A percentile compares a stretch with the other conserved stretches of the same genome.
Conservation (phyloP, 106 monocot species). For the Dactylorhiza incarnata region DNA sequence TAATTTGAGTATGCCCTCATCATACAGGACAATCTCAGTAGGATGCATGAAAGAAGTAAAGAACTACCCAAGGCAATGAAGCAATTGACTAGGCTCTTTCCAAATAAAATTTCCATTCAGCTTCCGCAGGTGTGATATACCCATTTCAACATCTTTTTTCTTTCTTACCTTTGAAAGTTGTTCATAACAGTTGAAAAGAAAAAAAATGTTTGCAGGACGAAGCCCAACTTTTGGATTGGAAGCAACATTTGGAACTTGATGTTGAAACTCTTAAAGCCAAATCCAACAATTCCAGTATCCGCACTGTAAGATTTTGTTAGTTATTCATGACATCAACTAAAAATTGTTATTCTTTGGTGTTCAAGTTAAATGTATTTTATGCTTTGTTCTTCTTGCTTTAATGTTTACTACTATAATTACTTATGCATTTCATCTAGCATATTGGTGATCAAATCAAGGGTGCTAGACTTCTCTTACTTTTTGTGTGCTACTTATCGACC, state of each 20-base stretch:
- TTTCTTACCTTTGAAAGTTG: slow-evolving; percentile 6
- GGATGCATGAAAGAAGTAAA: slow-evolving; percentile 78
- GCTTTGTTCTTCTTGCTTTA: neutral
- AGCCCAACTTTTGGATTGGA: slow-evolving; percentile 65
- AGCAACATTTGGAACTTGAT: slow-evolving; percentile 82
- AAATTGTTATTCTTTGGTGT: neutral
- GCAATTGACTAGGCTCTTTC: slow-evolving; percentile 75
- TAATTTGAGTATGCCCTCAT: neutral
- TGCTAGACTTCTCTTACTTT: neutral
- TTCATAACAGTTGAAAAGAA: neutral
- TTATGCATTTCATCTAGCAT: neutral
- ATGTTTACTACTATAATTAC: neutral
- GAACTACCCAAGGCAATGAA: slow-evolving; percentile 88
- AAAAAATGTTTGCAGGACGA: slow-evolving; percentile 53
- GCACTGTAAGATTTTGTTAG: slow-evolving; percentile 48
- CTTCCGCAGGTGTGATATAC: slow-evolving; percentile 53
- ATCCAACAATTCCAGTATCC: slow-evolving; percentile 71
- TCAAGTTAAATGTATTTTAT: neutral
- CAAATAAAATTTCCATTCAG: slow-evolving; percentile 87
- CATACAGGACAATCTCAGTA: slow-evolving; percentile 65
- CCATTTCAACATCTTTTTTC: neutral
- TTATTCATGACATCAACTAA: neutral
- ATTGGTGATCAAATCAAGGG: too few relatives aligned
- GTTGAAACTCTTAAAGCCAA: slow-evolving; percentile 91
- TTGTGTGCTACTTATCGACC: neutral